A percentile compares a stretch with the other conserved stretches of the same genome.
Conservation (phyloP, 2,329 filamentous ascomycete species). For the Fusarium compactum region DNA sequence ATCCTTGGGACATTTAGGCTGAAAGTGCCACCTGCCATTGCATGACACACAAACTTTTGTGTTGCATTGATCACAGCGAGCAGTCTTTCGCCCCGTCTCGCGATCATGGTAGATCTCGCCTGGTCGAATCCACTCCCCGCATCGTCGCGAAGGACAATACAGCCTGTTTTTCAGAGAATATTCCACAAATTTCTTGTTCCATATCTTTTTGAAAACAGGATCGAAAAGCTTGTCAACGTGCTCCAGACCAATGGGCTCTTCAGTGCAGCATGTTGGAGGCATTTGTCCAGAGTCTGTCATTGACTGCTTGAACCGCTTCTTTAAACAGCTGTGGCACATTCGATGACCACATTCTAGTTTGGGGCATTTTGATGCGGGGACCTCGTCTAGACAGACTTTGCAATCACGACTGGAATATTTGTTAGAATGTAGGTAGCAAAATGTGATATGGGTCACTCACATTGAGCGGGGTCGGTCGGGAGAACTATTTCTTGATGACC, state of each 20-base stretch:
- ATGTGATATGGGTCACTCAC: constrained; percentile 33
- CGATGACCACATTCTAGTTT: constrained; percentile 83
- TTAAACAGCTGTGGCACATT: constrained; percentile 84
- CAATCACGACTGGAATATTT: constrained; percentile 71
- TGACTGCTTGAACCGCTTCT: constrained; percentile 79
- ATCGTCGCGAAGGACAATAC: constrained; percentile 79
- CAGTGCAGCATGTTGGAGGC: constrained; percentile 85
- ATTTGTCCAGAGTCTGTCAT: constrained; percentile 82
- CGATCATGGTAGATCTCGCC: constrained; percentile 71
- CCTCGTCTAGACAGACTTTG: constrained; percentile 77
- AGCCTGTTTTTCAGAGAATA: constrained; percentile 79
- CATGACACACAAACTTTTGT: constrained; percentile 81
- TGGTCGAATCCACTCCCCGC: constrained; percentile 84
- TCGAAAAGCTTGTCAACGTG: constrained; percentile 83
- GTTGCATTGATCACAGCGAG: constrained; percentile 77
- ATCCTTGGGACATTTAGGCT: constrained; percentile 77
- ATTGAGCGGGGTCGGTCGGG: constrained; percentile 44
- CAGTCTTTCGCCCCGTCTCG: constrained; percentile 71
- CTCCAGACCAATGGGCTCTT: constrained; percentile 78
- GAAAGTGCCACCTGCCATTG: constrained; percentile 78
- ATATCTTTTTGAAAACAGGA: constrained; percentile 77
- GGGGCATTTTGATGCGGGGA: constrained; percentile 71
- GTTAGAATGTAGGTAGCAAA: background rate
- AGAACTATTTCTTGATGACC: constrained; percentile 45
- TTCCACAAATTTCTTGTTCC: constrained; percentile 85